These are phyloP conservation scores for Talaromyces verruculosus DNA, from an alignment of 2,329 filamentous ascomycete species.

Conservation along the genomic window DNA sequence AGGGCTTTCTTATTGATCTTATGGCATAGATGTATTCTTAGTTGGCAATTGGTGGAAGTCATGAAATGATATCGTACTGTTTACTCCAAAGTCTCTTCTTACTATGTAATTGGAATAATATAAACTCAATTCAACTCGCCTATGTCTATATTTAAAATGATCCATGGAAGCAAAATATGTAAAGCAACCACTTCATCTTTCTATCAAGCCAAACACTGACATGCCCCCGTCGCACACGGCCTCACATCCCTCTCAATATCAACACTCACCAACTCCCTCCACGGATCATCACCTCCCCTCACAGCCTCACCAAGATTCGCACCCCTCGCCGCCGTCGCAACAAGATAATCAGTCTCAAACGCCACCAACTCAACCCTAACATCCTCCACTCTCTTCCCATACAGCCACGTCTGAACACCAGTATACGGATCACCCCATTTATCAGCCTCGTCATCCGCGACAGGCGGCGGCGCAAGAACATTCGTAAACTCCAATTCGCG, in stretches of 20 bases:
- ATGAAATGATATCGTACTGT: neutral
- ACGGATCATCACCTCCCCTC: constrained; percentile 28
- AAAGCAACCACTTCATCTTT: neutral
- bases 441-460: constrained; percentile 16
- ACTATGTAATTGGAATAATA: neutral
- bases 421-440: constrained; percentile 41
- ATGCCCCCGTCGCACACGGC: constrained; percentile 43
- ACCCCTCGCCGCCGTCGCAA: constrained; percentile 55
- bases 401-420: constrained; percentile 52
- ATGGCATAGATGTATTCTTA: neutral
- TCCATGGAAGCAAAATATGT: neutral
- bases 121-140: neutral
- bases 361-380: constrained; percentile 59
- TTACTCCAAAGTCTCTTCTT: no score
- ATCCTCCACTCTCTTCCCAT: constrained; percentile 49
- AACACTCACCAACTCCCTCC: constrained; percentile 44
- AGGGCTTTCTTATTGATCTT: neutral
- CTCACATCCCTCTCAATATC: constrained; percentile 50
- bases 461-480: constrained; percentile 51
- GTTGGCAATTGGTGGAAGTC: neutral
- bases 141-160: neutral
- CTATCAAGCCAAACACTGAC: constrained; percentile 31
- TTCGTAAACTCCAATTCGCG: constrained; percentile 60
- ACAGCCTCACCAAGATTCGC: constrained; percentile 32
- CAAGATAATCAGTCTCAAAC: constrained; percentile 59